Evolutionary conservation across 2,329 filamentous ascomycete genomes (phyloP).

Genomic region (Ilyonectria sp.): DNA sequence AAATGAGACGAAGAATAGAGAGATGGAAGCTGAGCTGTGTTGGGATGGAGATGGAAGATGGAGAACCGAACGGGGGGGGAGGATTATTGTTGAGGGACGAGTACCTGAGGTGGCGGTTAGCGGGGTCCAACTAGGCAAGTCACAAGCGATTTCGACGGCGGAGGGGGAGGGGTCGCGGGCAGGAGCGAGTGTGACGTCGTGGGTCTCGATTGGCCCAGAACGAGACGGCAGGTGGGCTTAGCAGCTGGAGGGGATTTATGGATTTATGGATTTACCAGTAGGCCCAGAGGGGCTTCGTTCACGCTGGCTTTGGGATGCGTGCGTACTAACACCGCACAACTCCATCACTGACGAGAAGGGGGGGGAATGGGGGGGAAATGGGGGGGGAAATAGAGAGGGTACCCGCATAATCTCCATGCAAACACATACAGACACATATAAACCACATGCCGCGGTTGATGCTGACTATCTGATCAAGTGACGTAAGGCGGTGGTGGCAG

Average conservation of each 20-base stretch:
- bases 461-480: slow-evolving; percentile 2
- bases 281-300: neutral
- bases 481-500: slow-evolving; percentile 10
- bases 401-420: neutral
- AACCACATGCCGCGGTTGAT: neutral
- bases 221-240: slow-evolving; percentile 8
- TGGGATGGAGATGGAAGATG: slow-evolving; percentile 25
- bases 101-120: slow-evolving; percentile 22
- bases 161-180: slow-evolving; percentile 8
- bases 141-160: slow-evolving; percentile 27
- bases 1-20: neutral
- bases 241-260: neutral
- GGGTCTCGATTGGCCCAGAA: slow-evolving; percentile 22
- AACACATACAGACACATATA: neutral
- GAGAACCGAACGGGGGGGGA: slow-evolving; percentile 22
- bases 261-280: neutral
- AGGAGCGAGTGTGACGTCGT: slow-evolving; percentile 28
- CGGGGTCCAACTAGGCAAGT: slow-evolving; percentile 25
- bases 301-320: too few relatives aligned
- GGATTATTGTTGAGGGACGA: slow-evolving; percentile 33
- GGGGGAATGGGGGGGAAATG: too few relatives aligned
- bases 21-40: slow-evolving; percentile 22
- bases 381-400: too few relatives aligned
- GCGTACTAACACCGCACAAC: neutral
- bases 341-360: neutral